A percentile compares a stretch with the other conserved stretches of the same genome.
These are phyloP conservation scores for Saccharomycopsis capsularis DNA, from an alignment of 805 yeast species.

Conservation along the genomic window DNA sequence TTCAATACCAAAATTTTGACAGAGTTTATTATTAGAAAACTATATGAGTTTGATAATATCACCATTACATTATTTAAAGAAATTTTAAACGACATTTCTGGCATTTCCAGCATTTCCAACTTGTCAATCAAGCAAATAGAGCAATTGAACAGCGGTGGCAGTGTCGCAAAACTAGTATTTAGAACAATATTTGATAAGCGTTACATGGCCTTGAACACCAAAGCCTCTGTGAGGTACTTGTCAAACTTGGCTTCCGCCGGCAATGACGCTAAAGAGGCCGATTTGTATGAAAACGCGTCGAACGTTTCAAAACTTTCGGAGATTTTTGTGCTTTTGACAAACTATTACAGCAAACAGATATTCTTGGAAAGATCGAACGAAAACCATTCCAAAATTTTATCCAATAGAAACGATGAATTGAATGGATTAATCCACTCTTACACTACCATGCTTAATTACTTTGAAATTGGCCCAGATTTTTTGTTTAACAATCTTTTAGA, in stretches of 20 bases:
- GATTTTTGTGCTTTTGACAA: conserved; percentile 56
- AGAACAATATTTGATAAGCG: conserved; percentile 40
- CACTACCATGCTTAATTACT: conserved; percentile 50
- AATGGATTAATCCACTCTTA: conserved; percentile 59
- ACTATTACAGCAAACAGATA: conserved; percentile 36
- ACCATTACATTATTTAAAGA: conserved; percentile 63
- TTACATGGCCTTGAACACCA: not conserved
- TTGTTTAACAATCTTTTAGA: conserved; percentile 35
- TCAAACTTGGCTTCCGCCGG: conserved; percentile 25
- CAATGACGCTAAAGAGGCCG: not conserved
- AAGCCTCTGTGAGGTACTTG: conserved; percentile 45
- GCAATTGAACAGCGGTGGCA: conserved; percentile 55
- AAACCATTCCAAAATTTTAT: conserved; percentile 61
- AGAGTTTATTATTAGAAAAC: conserved; percentile 50
- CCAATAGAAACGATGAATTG: conserved; percentile 68
- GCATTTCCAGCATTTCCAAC: conserved; percentile 63
- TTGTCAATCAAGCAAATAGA: conserved; percentile 59
- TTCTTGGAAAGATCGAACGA: conserved; percentile 27
- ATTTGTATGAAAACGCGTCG: no score
- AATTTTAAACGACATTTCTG: conserved; percentile 66
- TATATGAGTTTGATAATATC: conserved; percentile 52
- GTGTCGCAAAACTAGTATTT: conserved; percentile 50
- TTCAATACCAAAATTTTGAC: conserved; percentile 62
- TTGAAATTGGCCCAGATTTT: conserved; percentile 28
- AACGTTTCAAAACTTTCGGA: conserved; percentile 32